These are phyloP conservation scores for Allium cepa DNA, from an alignment of 106 monocot genomes.

Conservation along the genomic window DNA sequence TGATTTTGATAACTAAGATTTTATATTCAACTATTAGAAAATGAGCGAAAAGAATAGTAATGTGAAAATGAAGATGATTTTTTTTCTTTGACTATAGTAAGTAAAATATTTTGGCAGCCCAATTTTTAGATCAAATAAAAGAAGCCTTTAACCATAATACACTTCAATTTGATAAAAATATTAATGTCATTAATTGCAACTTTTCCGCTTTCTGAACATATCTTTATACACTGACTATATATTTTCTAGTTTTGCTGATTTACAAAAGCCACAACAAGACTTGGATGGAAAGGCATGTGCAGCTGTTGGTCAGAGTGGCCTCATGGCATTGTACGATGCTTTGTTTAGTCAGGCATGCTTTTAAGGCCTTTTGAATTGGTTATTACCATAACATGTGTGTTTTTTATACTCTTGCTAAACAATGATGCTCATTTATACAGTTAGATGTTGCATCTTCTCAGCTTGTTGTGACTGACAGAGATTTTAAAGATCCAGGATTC, in stretches of 20 bases:
- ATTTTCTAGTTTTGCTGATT: slow-evolving; percentile 61
- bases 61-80: background rate
- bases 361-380: background rate
- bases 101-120: too few relatives aligned
- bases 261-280: slow-evolving; percentile 59
- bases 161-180: too few relatives aligned
- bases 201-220: too few relatives aligned
- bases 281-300: slow-evolving; percentile 72
- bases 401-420: background rate
- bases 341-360: slow-evolving; percentile 36
- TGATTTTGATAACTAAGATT: background rate
- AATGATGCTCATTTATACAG: slow-evolving; percentile 32
- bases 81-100: background rate
- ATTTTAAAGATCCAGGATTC: slow-evolving; percentile 74
- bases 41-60: background rate
- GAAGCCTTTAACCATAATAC: too few relatives aligned
- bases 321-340: slow-evolving; percentile 68
- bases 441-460: slow-evolving; percentile 84
- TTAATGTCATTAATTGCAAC: too few relatives aligned
- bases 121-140: too few relatives aligned
- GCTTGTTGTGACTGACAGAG: slow-evolving; percentile 90
- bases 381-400: background rate
- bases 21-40: background rate
- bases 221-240: background rate
- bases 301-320: slow-evolving; percentile 72